Evolutionary conservation across 2,329 filamentous ascomycete species (phyloP), one percentile per base, ranked within the genome.

Genomic region (Gyromitra esculenta): DNA sequence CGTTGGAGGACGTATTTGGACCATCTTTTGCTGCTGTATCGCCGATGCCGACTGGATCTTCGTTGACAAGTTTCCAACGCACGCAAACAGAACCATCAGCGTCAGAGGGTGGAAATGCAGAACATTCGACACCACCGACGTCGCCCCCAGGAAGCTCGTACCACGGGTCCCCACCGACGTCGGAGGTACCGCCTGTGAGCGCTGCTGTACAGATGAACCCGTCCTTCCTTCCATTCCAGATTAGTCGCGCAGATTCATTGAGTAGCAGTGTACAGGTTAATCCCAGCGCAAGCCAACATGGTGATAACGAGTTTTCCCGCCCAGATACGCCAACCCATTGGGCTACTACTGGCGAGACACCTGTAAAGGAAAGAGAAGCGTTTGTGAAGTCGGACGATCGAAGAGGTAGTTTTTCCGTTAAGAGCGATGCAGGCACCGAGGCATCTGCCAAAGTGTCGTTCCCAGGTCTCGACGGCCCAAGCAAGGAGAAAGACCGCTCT

Each of bases 261-360:
- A 91, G 89, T 72, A 94, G 92, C 21, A 96, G 93, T 15, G 90
- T 92, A 37, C 91, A 91, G 83, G 91, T 91, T 6, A 92, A 92
- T 31, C 91, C 91, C 25, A 90, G 93, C 54, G 88, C 88, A 62
- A 89, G 91, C 84, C 84, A 90, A 82, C 86, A 88, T 82, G 89
- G 89, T 66, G 88, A 89, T 63, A 83, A 85, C 37, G 85, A 79
- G 75, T 80, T 80, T 43, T 84, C 82, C 54, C 82, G 82, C 63
- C 82, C 81, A 5, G 83, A 84, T 68, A 84, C 83, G 37, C 83
- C 83, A n/a, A 84, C 82, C 25, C 82, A 82, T 52, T 82, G 82
- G 79, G 79, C 82, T 37, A 78, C 79, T 50, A 81, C 81, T 15
- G 80, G 81, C 9, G 77, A 80, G n/a, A 70, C 79, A 31, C 75